Conservation (phyloP, 2,329 filamentous ascomycete species). For the Colletotrichum sidae region DNA sequence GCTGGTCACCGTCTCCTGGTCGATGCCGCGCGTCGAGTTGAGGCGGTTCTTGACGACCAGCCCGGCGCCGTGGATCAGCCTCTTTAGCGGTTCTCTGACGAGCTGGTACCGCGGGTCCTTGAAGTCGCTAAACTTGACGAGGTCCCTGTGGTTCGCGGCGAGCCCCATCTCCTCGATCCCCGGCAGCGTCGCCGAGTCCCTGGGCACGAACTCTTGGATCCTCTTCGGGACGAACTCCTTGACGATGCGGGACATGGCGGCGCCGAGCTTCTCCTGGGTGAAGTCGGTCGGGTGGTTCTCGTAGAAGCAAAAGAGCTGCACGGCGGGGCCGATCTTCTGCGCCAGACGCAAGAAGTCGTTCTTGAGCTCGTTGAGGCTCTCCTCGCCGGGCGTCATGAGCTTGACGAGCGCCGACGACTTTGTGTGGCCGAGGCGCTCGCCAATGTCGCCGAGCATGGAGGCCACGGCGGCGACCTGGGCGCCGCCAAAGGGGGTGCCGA, state of each 20-base stretch:
- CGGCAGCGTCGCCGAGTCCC: conserved; percentile 53
- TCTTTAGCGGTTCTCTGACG: conserved; percentile 52
- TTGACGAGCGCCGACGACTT: conserved; percentile 52
- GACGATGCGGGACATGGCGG: conserved; percentile 48
- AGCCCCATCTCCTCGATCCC: conserved; percentile 50
- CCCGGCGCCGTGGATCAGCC: conserved; percentile 49
- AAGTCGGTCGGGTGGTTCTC: conserved; percentile 54
- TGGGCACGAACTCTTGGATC: conserved; percentile 52
- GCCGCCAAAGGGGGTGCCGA: conserved; percentile 55
- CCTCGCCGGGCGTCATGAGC: conserved; percentile 53
- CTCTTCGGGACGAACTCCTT: conserved; percentile 47
- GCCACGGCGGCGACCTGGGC: conserved; percentile 50
- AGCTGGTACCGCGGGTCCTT: conserved; percentile 52
- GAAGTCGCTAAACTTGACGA: conserved; percentile 55
- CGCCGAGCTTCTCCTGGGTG: conserved; percentile 33
- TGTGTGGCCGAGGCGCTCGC: conserved; percentile 47
- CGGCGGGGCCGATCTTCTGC: conserved; percentile 48
- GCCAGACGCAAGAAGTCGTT: conserved; percentile 53
- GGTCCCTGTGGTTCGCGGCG: conserved; percentile 51
- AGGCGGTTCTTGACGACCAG: conserved; percentile 51
- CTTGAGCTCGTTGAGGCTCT: conserved; percentile 50
- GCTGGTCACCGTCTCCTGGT: conserved; percentile 45
- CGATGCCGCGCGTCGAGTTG: conserved; percentile 50
- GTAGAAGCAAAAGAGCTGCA: conserved; percentile 53
- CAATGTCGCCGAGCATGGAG: conserved; percentile 50